phyloP scores from a whole-genome alignment of 352 stramenopile species.

The Pythium periplocum region DNA sequence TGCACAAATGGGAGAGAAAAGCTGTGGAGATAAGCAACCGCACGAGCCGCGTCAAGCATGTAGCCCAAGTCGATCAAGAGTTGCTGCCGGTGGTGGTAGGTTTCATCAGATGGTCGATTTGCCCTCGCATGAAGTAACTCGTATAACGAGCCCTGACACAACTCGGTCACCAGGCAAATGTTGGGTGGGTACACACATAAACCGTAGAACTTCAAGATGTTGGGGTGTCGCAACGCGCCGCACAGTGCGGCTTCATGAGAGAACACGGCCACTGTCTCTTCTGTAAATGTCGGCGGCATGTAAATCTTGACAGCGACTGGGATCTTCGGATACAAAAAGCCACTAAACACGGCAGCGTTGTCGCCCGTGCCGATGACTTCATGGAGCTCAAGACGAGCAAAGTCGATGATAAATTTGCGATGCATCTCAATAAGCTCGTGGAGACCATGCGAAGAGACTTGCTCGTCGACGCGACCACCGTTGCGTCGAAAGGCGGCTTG shows the following conservation, averaged over 20 bases:
- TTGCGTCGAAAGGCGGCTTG: constrained; percentile 38
- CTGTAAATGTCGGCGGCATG: constrained; percentile 41
- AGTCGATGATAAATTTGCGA: constrained; percentile 71
- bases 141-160: constrained; percentile 60
- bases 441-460: constrained; percentile 36
- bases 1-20: constrained; percentile 68
- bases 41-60: constrained; percentile 58
- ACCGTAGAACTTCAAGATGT: constrained; percentile 43
- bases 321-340: constrained; percentile 22
- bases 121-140: constrained; percentile 20
- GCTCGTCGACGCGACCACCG: constrained; percentile 12
- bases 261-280: constrained; percentile 50
- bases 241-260: constrained; percentile 47
- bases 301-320: constrained; percentile 64
- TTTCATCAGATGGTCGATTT: constrained; percentile 5
- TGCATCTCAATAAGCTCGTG: constrained; percentile 70
- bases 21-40: constrained; percentile 65
- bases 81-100: constrained; percentile 22
- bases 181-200: constrained; percentile 67
- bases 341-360: constrained; percentile 47
- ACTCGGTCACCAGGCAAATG: constrained; percentile 67
- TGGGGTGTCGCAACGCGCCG: constrained; percentile 43
- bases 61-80: constrained; percentile 55
- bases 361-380: constrained; percentile 41
- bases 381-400: constrained; percentile 52